These are phyloP conservation scores for Termitomyces sp. DNA, from an alignment of 768 basidiomycete species.

Conservation along the genomic window DNA sequence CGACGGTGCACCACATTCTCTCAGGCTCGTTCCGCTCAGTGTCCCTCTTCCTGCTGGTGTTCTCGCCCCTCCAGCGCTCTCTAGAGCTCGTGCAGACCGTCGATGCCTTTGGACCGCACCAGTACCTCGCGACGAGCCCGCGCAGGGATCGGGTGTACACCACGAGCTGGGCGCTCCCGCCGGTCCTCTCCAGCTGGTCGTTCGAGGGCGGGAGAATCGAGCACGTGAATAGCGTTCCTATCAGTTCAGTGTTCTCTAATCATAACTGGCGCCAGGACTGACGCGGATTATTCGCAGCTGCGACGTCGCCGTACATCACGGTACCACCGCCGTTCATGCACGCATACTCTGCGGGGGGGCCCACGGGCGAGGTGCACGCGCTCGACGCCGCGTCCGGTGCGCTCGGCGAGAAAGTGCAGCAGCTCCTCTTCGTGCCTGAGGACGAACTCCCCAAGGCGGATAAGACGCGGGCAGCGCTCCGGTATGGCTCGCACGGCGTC, in stretches of 20 bases:
- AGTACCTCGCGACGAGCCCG: no score
- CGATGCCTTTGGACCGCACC: no score
- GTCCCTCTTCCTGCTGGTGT: no score
- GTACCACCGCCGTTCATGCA: conserved; percentile 42
- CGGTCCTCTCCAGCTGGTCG: conserved; percentile 40
- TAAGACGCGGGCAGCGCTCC: conserved; percentile 45
- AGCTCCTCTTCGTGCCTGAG: conserved; percentile 40
- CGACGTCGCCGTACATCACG: conserved; percentile 47
- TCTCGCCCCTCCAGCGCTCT: no score
- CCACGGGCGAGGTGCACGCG: conserved; percentile 42
- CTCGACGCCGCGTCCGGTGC: conserved; percentile 30
- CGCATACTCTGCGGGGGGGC: conserved; percentile 46
- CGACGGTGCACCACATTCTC: no score
- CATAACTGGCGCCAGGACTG: not conserved
- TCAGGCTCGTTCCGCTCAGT: no score
- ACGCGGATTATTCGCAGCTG: conserved; percentile 25
- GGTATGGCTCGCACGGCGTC: conserved; percentile 46
- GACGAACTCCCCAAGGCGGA: conserved; percentile 38
- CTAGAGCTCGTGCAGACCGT: no score
- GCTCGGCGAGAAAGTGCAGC: conserved; percentile 37
- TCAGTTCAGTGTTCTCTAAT: conserved; percentile 30
- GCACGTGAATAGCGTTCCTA: conserved; percentile 38
- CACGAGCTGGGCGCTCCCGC: conserved; percentile 47
- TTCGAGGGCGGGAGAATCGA: conserved; percentile 28
- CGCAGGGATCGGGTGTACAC: not conserved